phyloP scores from a whole-genome alignment of 768 basidiomycete species.

The Tephrocybe sp. region DNA sequence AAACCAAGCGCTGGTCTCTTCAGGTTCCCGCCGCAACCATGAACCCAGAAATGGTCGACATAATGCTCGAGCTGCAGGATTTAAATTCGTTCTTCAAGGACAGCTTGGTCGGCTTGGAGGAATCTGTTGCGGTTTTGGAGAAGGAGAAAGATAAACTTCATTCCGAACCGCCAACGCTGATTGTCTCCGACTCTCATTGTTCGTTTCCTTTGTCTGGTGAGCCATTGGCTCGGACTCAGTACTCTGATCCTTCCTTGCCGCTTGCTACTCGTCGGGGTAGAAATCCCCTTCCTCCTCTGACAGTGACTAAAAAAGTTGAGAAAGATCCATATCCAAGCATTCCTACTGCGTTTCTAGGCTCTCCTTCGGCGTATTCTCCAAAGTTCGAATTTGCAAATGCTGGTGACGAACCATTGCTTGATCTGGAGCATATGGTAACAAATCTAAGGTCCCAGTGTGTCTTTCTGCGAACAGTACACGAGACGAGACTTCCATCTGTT shows the following conservation, averaged over 20 bases:
- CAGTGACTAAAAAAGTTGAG: conserved; percentile 16
- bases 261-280: conserved; percentile 41
- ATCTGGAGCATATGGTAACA: conserved; percentile 45
- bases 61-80: conserved; percentile 39
- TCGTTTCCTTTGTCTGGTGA: conserved; percentile 36
- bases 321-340: conserved; percentile 38
- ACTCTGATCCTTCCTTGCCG: conserved; percentile 19
- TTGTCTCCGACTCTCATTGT: conserved; percentile 42
- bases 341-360: conserved; percentile 44
- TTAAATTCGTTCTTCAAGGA: conserved; percentile 40
- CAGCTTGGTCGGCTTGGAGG: conserved; percentile 20
- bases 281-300: conserved; percentile 30
- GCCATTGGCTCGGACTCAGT: conserved; percentile 27
- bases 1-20: conserved; percentile 30
- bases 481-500: conserved; percentile 2
- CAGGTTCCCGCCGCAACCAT: conserved; percentile 32
- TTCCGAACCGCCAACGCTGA: conserved; percentile 32
- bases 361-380: conserved; percentile 37
- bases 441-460: conserved; percentile 41
- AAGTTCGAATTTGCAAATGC: conserved; percentile 28
- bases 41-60: conserved; percentile 39
- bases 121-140: conserved; percentile 11
- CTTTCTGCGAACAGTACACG: conserved; percentile 16
- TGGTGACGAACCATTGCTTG: conserved; percentile 26
- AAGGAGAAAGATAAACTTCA: conserved; percentile 21